Evolutionary conservation across 495 filamentous ascomycete species (phyloP).

Genomic region (Stereocaulon alpinum): DNA sequence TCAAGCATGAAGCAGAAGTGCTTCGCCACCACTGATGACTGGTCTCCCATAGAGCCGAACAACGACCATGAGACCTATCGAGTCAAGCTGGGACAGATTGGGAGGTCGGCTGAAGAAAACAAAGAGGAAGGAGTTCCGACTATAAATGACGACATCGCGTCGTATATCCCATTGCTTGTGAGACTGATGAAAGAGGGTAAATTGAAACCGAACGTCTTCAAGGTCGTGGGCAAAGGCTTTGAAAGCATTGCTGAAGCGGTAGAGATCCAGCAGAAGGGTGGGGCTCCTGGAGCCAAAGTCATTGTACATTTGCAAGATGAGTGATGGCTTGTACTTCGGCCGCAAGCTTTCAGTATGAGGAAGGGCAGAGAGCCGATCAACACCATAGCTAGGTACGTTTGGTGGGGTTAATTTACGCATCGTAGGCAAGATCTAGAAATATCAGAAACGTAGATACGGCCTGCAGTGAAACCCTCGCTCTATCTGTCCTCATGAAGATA

Average conservation of each 20-base stretch:
- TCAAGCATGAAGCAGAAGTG: conserved; percentile 25
- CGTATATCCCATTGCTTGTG: neutral
- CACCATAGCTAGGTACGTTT: too few relatives aligned
- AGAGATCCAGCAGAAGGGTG: conserved; percentile 14
- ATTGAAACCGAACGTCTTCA: neutral
- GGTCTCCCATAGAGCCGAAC: conserved; percentile 22
- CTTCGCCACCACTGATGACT: conserved; percentile 35
- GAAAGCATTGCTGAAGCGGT: conserved; percentile 9
- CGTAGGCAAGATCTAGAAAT: too few relatives aligned
- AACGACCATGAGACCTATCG: conserved; percentile 5
- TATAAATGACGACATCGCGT: neutral
- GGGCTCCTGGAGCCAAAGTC: neutral
- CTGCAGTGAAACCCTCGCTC: too few relatives aligned
- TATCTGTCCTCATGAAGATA: too few relatives aligned
- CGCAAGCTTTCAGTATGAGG: too few relatives aligned
- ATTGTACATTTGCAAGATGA: conserved; percentile 3
- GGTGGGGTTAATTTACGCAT: too few relatives aligned
- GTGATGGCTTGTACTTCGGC: too few relatives aligned
- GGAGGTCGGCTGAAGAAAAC: neutral
- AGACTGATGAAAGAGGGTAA: neutral
- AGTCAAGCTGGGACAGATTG: neutral
- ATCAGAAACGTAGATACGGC: too few relatives aligned
- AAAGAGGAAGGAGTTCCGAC: neutral
- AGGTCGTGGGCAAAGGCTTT: conserved; percentile 2
- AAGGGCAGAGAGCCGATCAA: too few relatives aligned